Conservation (phyloP, 2,329 filamentous ascomycete species). For the Trichoderma koningii region DNA sequence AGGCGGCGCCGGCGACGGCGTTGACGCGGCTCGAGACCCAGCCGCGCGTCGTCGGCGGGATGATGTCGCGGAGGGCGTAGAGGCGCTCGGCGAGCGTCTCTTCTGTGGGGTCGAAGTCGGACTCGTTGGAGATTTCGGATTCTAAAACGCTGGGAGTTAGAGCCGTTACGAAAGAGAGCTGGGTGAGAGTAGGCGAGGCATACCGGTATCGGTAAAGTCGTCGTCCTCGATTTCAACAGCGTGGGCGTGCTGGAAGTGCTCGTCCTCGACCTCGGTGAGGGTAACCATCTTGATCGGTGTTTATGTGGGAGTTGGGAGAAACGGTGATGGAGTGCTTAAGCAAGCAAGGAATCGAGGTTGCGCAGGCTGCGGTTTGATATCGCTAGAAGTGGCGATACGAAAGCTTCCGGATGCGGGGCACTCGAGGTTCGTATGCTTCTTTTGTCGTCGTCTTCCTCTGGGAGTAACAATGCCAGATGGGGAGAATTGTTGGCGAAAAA, state of each 20-base stretch:
- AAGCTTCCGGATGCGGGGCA: constrained; percentile 11
- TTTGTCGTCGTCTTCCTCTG: no score
- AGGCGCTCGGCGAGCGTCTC: constrained; percentile 69
- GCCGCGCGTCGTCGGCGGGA: constrained; percentile 71
- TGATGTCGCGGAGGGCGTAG: constrained; percentile 72
- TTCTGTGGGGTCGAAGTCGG: constrained; percentile 62
- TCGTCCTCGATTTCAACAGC: constrained; percentile 79
- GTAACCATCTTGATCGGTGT: constrained; percentile 74
- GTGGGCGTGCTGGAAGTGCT: constrained; percentile 80
- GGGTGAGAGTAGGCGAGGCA: constrained; percentile 34
- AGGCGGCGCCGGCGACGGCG: constrained; percentile 53
- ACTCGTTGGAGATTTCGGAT: constrained; percentile 82
- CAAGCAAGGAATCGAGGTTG: neutral
- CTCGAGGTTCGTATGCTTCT: neutral
- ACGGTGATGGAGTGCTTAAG: neutral
- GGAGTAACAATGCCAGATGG: neutral
- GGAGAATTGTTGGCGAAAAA: neutral
- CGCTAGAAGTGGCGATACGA: constrained; percentile 7
- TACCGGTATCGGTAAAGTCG: constrained; percentile 93
- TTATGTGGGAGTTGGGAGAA: neutral
- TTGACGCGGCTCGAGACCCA: constrained; percentile 64
- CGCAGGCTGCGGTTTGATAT: constrained; percentile 6
- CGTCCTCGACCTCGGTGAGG: constrained; percentile 94
- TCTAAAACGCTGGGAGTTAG: constrained; percentile 49
- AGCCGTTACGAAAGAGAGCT: neutral